Conservation (phyloP, 192 early-diverging fungal genomes). For the Tieghemiomyces parasiticus region DNA sequence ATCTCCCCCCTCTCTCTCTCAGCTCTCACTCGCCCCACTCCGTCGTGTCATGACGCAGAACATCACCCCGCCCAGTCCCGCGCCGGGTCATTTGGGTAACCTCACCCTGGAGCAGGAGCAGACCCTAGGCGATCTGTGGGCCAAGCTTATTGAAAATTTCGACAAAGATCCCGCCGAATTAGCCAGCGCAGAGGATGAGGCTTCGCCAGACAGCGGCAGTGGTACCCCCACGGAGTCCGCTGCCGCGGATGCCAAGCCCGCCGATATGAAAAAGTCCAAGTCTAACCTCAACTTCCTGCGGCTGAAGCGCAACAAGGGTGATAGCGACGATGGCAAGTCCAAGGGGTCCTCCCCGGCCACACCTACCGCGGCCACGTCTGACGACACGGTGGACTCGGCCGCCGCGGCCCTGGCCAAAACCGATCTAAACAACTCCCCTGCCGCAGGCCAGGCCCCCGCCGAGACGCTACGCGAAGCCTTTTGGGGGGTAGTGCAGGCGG, state of each 20-base stretch:
- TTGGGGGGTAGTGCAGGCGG: conserved; percentile 40
- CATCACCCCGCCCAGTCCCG: background rate
- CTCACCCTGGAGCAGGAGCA: conserved; percentile 27
- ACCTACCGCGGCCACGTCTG: conserved; percentile 13
- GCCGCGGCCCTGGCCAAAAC: conserved; percentile 3
- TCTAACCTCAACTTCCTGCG: background rate
- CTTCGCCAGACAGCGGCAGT: too few relatives aligned
- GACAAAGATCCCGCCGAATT: conserved; percentile 8
- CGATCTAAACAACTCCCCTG: conserved; percentile 4
- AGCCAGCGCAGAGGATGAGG: conserved; percentile 8
- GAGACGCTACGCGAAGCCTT: conserved; percentile 36
- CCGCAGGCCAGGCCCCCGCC: background rate
- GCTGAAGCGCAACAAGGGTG: conserved; percentile 13
- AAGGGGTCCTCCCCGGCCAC: conserved; percentile 13
- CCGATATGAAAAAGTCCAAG: conserved; percentile 1
- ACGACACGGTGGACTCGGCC: conserved; percentile 18
- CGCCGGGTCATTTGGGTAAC: conserved; percentile 26
- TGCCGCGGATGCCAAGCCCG: conserved; percentile 16
- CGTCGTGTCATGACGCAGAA: too few relatives aligned
- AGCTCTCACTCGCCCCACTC: too few relatives aligned
- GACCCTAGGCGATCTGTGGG: conserved; percentile 33
- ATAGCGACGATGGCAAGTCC: conserved; percentile 21
- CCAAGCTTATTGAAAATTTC: conserved; percentile 24
- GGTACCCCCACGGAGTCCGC: conserved; percentile 14
- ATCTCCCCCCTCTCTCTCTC: too few relatives aligned